Conservation (phyloP, 192 early-diverging fungal genomes). For the Entomortierella lignicola region DNA sequence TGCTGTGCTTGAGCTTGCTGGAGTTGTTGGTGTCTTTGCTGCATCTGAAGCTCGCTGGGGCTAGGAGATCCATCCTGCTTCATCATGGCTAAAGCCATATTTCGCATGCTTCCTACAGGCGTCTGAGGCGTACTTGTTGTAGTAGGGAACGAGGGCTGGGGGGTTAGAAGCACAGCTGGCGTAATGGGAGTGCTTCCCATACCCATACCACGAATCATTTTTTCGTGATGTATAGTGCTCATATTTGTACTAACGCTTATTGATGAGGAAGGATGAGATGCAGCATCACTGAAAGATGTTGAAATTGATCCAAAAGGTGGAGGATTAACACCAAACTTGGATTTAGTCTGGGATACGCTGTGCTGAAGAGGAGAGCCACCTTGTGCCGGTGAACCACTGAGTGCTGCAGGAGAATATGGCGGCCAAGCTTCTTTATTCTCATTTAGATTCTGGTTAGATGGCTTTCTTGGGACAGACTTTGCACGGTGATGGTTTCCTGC, state of each 20-base stretch:
- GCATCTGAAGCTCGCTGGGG: conserved; percentile 38
- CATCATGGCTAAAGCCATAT: conserved; percentile 47
- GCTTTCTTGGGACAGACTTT: conserved; percentile 45
- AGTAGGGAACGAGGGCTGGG: conserved; percentile 40
- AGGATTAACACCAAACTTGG: conserved; percentile 4
- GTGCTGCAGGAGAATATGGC: conserved; percentile 18
- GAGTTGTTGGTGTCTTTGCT: conserved; percentile 41
- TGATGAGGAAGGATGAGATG: not conserved
- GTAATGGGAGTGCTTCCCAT: conserved; percentile 49
- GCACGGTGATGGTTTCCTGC: conserved; percentile 27
- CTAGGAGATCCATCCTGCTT: conserved; percentile 33
- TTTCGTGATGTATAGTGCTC: conserved; percentile 38
- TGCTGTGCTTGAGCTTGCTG: conserved; percentile 36
- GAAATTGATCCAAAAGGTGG: conserved; percentile 1
- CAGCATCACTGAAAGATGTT: not conserved
- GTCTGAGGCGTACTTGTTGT: not conserved
- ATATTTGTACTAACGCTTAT: conserved; percentile 40
- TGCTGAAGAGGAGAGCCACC: not conserved
- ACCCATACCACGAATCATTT: conserved; percentile 54
- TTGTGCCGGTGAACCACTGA: not conserved
- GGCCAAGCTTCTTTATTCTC: conserved; percentile 17
- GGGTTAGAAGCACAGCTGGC: conserved; percentile 38
- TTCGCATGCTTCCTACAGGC: conserved; percentile 15
- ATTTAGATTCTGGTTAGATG: conserved; percentile 44
- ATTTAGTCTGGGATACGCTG: conserved; percentile 21